These are phyloP conservation scores for Picea mariana DNA, from an alignment of 83 land plant genomes.

Conservation along the genomic window DNA sequence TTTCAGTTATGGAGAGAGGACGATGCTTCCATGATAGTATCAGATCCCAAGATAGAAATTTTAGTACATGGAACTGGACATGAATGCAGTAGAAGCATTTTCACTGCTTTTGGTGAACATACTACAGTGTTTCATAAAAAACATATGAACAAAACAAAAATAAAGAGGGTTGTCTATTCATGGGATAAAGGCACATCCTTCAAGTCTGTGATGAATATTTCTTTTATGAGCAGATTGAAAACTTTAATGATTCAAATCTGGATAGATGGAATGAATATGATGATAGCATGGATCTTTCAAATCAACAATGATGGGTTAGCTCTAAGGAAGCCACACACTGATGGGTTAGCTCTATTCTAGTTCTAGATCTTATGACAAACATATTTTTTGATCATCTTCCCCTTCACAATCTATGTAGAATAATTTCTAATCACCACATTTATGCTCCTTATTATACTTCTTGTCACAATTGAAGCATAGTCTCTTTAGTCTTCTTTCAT, in stretches of 20 bases:
- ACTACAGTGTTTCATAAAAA: not conserved
- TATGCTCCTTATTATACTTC: too few relatives aligned
- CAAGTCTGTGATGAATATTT: conserved; percentile 71
- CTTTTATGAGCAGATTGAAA: conserved; percentile 89
- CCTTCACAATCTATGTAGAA: too few relatives aligned
- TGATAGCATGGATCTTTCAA: conserved; percentile 74
- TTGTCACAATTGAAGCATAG: too few relatives aligned
- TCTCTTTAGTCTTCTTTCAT: too few relatives aligned
- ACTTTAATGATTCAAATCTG: conserved; percentile 70
- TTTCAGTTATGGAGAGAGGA: too few relatives aligned
- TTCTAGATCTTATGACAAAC: too few relatives aligned
- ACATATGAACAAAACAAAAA: not conserved
- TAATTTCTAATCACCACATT: too few relatives aligned
- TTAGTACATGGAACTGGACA: conserved; percentile 4
- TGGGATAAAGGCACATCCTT: conserved; percentile 88
- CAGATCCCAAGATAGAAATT: not conserved
- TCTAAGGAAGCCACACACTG: not conserved
- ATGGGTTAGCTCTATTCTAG: too few relatives aligned
- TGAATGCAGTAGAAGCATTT: not conserved
- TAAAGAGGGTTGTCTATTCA: conserved; percentile 42
- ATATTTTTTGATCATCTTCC: too few relatives aligned
- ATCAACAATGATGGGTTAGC: conserved; percentile 46
- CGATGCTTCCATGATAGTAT: too few relatives aligned
- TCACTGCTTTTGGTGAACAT: conserved; percentile 4
- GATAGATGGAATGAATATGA: conserved; percentile 59